Percentiles rank a stretch among this genome's conserved stretches.
Evolutionary conservation across 2,329 filamentous ascomycete species (phyloP).

Genomic region (Akanthomyces uredinophilus): DNA sequence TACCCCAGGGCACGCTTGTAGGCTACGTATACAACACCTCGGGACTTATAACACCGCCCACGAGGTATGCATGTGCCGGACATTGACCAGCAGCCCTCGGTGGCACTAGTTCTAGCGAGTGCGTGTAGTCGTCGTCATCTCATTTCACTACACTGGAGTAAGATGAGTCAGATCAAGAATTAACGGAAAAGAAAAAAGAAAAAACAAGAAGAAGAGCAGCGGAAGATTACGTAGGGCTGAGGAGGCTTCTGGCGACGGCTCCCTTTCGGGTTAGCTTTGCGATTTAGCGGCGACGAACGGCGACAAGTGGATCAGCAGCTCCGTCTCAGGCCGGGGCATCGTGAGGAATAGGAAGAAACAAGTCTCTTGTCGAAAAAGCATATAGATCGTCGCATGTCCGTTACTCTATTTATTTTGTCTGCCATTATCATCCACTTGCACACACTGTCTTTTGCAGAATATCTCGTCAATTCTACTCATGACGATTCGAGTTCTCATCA

Average conservation of each 20-base stretch:
- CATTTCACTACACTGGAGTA: neutral
- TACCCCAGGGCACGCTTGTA: no score
- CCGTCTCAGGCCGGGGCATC: neutral
- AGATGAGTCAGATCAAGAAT: neutral
- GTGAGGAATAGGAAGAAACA: neutral
- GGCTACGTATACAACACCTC: no score
- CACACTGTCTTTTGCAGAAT: no score
- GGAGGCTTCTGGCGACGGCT: no score
- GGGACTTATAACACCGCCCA: no score
- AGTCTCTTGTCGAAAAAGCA: neutral
- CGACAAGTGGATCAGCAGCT: neutral
- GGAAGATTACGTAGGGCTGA: slow-evolving; percentile 3
- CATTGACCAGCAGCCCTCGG: neutral
- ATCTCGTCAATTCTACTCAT: neutral
- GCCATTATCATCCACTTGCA: no score
- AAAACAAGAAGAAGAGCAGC: neutral
- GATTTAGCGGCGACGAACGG: slow-evolving; percentile 11
- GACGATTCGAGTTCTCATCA: slow-evolving; percentile 16
- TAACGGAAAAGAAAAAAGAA: neutral
- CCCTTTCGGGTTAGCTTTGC: slow-evolving; percentile 11
- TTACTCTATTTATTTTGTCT: no score
- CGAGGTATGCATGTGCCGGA: no score
- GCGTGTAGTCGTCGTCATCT: neutral
- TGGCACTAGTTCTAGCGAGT: neutral
- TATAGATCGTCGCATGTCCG: neutral